These are phyloP conservation scores for Psophocarpus tetragonolobus DNA, from an alignment of 306 rosid genomes.

Conservation along the genomic window DNA sequence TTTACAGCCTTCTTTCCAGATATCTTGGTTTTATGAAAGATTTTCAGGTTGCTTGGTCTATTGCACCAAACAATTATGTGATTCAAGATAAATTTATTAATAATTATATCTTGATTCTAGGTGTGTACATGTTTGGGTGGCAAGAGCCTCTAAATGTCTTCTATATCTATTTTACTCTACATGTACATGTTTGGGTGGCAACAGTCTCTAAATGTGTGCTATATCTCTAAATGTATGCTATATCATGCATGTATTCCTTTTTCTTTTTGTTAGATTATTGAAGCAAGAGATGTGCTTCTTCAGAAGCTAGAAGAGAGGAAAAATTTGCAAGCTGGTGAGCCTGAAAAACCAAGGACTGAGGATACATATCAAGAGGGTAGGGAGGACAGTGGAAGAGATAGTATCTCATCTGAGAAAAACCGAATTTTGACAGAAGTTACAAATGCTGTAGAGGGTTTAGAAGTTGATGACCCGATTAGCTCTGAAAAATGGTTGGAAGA, in stretches of 20 bases:
- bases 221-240: background rate
- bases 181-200: conserved; percentile 2
- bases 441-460: conserved; percentile 41
- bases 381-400: conserved; percentile 41
- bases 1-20: background rate
- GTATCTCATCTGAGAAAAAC: conserved; percentile 33
- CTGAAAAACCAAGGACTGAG: conserved; percentile 31
- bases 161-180: background rate
- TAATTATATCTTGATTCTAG: no score
- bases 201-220: background rate
- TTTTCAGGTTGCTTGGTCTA: conserved; percentile 21
- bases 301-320: conserved; percentile 56
- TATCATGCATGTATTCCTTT: conserved; percentile 14
- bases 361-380: conserved; percentile 36
- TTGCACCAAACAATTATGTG: background rate
- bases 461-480: conserved; percentile 48
- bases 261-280: conserved; percentile 62
- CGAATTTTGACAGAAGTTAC: conserved; percentile 37
- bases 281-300: conserved; percentile 65
- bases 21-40: background rate
- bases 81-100: conserved; percentile 8
- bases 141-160: no score
- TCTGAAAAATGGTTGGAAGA: conserved; percentile 52
- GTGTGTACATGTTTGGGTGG: no score
- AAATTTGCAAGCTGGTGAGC: conserved; percentile 38